Conservation (phyloP, 169 alveolate genomes). For the Cryptosporidium canis region DNA sequence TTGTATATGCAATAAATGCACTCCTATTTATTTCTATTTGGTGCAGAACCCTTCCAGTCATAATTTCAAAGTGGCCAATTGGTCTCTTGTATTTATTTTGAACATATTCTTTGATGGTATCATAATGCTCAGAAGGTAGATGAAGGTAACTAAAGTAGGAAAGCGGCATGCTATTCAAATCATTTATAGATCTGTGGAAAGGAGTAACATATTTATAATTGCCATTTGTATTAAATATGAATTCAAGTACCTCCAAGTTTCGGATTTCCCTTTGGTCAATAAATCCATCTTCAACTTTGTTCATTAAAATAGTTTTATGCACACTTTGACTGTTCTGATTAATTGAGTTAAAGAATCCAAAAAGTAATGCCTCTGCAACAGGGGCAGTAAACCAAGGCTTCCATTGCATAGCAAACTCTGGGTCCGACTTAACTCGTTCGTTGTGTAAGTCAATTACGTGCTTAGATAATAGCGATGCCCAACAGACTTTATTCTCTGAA, state of each 20-base stretch:
- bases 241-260: not conserved
- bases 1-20: slow-evolving; percentile 33
- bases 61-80: slow-evolving; percentile 10
- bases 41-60: slow-evolving; percentile 19
- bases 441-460: not conserved
- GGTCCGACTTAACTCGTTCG: slow-evolving; percentile 13
- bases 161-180: slow-evolving; percentile 11
- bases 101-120: not conserved
- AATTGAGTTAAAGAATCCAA: slow-evolving; percentile 19
- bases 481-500: not conserved
- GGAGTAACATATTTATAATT: slow-evolving; percentile 4
- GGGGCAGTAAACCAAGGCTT: slow-evolving; percentile 56
- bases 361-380: slow-evolving; percentile 64
- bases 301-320: not conserved
- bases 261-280: slow-evolving; percentile 11
- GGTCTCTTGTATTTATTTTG: slow-evolving; percentile 40
- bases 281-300: not conserved
- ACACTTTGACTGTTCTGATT: not conserved
- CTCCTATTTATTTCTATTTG: slow-evolving; percentile 50
- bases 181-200: slow-evolving; percentile 29
- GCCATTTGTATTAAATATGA: not conserved
- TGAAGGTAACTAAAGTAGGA: slow-evolving; percentile 51
- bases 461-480: slow-evolving; percentile 47
- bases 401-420: slow-evolving; percentile 33
- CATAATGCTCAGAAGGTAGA: slow-evolving; percentile 11